phyloP scores from a whole-genome alignment of 129 eudicot species.

The Lactuca sativa region DNA sequence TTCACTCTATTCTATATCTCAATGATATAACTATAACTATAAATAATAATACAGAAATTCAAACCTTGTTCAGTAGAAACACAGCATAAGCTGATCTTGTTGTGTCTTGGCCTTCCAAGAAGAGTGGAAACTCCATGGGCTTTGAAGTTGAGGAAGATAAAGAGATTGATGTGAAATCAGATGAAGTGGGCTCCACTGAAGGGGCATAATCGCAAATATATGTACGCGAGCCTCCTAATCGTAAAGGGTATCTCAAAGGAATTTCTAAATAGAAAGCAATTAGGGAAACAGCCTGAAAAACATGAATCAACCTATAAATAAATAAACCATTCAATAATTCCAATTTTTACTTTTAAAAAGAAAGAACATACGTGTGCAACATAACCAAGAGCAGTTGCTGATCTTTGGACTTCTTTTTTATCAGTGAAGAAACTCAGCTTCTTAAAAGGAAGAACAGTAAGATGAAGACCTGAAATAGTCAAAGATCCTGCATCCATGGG shows the following conservation, averaged over 20 bases:
- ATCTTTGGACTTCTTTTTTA: conserved; percentile 90
- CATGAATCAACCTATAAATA: neutral
- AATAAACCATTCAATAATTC: neutral
- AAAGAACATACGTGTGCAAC: conserved; percentile 81
- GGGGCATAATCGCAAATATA: conserved; percentile 88
- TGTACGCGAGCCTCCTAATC: conserved; percentile 95
- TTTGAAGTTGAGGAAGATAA: conserved; percentile 44
- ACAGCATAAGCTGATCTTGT: conserved; percentile 98
- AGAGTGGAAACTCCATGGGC: conserved; percentile 87
- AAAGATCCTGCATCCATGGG: conserved; percentile 68
- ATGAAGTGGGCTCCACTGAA: conserved; percentile 57
- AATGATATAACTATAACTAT: no score
- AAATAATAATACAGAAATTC: neutral
- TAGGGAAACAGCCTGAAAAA: conserved; percentile 78
- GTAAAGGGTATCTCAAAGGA: conserved; percentile 88
- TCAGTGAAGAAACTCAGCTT: conserved; percentile 94
- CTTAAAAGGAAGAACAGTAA: conserved; percentile 71
- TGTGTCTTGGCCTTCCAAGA: conserved; percentile 96
- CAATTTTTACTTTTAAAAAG: neutral
- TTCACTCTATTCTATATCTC: no score
- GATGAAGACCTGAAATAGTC: conserved; percentile 86
- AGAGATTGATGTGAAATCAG: conserved; percentile 48
- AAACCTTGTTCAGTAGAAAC: conserved; percentile 92
- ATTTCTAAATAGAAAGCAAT: conserved; percentile 82
- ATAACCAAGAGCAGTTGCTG: conserved; percentile 97